These are phyloP conservation scores for Phytophthora megakarya DNA, from an alignment of 352 stramenopile genomes.

Conservation along the genomic window DNA sequence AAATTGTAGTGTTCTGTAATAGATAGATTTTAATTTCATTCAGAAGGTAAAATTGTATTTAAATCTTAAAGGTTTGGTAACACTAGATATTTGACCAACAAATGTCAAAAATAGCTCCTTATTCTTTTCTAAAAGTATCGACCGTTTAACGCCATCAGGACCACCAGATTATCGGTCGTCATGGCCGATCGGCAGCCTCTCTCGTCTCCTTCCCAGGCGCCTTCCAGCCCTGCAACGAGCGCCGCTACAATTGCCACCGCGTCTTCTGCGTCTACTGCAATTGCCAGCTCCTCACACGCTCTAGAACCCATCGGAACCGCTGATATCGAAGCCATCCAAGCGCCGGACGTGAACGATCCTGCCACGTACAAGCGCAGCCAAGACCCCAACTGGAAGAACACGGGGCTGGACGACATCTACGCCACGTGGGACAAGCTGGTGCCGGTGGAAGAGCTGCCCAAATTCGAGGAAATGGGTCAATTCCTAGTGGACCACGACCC, in stretches of 20 bases:
- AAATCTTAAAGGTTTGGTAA: too few relatives aligned
- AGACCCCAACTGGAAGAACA: conserved; percentile 80
- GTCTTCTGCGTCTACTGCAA: conserved; percentile 4
- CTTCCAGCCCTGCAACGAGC: conserved; percentile 5
- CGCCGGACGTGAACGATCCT: conserved; percentile 74
- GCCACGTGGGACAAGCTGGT: conserved; percentile 84
- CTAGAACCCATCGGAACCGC: neutral
- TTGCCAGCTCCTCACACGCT: neutral
- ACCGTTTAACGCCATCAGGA: conserved; percentile 12
- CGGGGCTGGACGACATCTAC: conserved; percentile 89
- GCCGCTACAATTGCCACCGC: neutral
- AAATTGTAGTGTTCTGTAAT: too few relatives aligned
- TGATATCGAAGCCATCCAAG: conserved; percentile 41
- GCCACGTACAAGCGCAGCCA: conserved; percentile 88
- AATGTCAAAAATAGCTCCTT: too few relatives aligned
- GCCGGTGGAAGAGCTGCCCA: conserved; percentile 60
- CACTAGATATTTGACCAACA: too few relatives aligned
- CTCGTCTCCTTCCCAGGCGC: neutral
- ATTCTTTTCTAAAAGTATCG: too few relatives aligned
- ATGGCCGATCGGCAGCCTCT: conserved; percentile 31
- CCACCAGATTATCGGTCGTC: conserved; percentile 13
- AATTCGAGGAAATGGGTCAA: conserved; percentile 80
- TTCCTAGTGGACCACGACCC: conserved; percentile 79
- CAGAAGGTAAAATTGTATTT: too few relatives aligned
- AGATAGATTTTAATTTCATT: too few relatives aligned